Evolutionary conservation across 345 rosid genomes (phyloP).

Genomic region (Erucastrum elatum): DNA sequence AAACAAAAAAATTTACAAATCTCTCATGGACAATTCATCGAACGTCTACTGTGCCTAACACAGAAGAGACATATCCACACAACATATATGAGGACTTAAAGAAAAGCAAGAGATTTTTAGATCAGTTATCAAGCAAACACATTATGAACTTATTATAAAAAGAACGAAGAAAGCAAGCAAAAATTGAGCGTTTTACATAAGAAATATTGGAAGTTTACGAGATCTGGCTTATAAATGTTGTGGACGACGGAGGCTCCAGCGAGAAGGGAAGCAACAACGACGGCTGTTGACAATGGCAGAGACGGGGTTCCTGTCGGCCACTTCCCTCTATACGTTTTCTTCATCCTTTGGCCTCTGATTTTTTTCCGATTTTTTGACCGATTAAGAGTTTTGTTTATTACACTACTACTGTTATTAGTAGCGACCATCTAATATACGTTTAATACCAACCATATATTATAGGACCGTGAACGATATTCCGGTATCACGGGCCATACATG

Average conservation of each 20-base stretch:
- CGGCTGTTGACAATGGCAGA: conserved; percentile 51
- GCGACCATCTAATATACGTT: too few species aligned
- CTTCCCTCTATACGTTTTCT: conserved; percentile 44
- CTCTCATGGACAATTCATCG: conserved; percentile 19
- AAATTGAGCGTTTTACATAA: background rate
- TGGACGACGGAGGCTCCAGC: conserved; percentile 74
- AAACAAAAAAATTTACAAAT: background rate
- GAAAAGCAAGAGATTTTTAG: background rate
- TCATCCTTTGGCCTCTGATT: background rate
- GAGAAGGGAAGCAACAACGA: conserved; percentile 66
- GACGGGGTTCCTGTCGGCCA: conserved; percentile 73
- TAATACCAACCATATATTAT: too few species aligned
- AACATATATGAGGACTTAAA: too few species aligned
- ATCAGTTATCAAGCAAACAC: background rate
- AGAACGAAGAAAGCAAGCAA: background rate
- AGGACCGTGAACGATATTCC: background rate
- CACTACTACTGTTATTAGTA: too few species aligned
- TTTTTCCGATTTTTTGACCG: too few species aligned
- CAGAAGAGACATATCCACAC: too few species aligned
- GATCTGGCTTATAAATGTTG: conserved; percentile 63
- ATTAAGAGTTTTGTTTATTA: too few species aligned
- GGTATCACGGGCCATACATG: conserved; percentile 22
- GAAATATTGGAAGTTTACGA: conserved; percentile 34
- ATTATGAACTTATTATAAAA: background rate
- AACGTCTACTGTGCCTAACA: conserved; percentile 7